Evolutionary conservation across 164 flowering plant species (phyloP).

Genomic region (Chimonanthus praecox): DNA sequence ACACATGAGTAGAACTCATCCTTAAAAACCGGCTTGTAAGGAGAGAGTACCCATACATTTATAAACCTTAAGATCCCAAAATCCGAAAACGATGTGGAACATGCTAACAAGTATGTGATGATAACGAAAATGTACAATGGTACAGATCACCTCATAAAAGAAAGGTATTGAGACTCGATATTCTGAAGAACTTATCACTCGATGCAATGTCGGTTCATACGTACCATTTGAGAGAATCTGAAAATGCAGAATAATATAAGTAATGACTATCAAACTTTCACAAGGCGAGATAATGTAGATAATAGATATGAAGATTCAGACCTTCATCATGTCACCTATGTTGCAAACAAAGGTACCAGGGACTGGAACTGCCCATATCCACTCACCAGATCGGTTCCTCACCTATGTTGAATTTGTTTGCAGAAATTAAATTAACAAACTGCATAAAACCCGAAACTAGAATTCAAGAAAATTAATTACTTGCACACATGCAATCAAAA

Average conservation of each 20-base stretch:
- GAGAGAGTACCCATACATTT: too few relatives aligned
- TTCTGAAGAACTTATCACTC: constrained; percentile 57
- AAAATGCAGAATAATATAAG: constrained; percentile 2
- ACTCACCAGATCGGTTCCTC: constrained; percentile 76
- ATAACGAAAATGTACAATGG: background rate
- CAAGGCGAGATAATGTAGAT: background rate
- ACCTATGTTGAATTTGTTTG: constrained; percentile 27
- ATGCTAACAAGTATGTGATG: background rate
- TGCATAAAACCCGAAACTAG: too few relatives aligned
- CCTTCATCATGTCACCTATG: constrained; percentile 97
- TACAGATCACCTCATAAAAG: constrained; percentile 68
- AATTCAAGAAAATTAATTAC: too few relatives aligned
- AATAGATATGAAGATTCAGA: constrained; percentile 18
- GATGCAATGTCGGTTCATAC: constrained; percentile 85
- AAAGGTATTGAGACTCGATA: constrained; percentile 77
- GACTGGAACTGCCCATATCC: constrained; percentile 81
- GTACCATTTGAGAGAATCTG: constrained; percentile 82
- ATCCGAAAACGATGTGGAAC: too few relatives aligned
- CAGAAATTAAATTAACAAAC: too few relatives aligned
- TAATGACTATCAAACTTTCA: background rate
- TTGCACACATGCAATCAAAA: too few relatives aligned
- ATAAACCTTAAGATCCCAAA: too few relatives aligned
- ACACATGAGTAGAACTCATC: too few relatives aligned
- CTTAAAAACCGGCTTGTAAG: too few relatives aligned
- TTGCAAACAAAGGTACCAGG: constrained; percentile 97